Percentiles rank a stretch among this genome's conserved stretches.
Conservation (phyloP, 495 filamentous ascomycete species). For the Xylaria grammica region DNA sequence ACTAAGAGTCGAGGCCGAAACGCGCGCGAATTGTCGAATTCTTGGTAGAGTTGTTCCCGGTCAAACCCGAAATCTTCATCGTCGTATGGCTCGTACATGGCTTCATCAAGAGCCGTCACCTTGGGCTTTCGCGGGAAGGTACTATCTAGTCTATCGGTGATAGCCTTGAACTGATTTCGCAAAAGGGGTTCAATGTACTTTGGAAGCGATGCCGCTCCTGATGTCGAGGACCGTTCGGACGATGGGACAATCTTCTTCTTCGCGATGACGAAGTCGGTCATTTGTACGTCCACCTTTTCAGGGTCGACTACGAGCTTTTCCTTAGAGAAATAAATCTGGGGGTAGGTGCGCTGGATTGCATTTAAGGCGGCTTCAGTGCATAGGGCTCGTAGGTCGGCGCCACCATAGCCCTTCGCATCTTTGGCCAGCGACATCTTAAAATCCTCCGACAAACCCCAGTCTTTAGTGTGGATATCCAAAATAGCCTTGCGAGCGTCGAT, state of each 20-base stretch:
- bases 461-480: slow-evolving; percentile 93
- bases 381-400: slow-evolving; percentile 90
- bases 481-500: slow-evolving; percentile 78
- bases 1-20: slow-evolving; percentile 89
- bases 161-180: slow-evolving; percentile 67
- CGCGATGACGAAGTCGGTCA: slow-evolving; percentile 96
- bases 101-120: slow-evolving; percentile 89
- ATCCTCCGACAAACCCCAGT: slow-evolving; percentile 78
- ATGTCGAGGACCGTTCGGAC: slow-evolving; percentile 84
- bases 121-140: slow-evolving; percentile 83
- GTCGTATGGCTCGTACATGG: slow-evolving; percentile 85
- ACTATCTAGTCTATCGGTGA: slow-evolving; percentile 70
- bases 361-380: slow-evolving; percentile 99
- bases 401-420: slow-evolving; percentile 93
- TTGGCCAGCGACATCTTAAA: slow-evolving; percentile 87
- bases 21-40: slow-evolving; percentile 87
- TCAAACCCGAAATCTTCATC: slow-evolving; percentile 78
- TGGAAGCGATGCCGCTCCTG: slow-evolving; percentile 78
- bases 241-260: slow-evolving; percentile 95
- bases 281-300: slow-evolving; percentile 76
- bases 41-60: slow-evolving; percentile 82
- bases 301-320: slow-evolving; percentile 91
- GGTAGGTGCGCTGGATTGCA: slow-evolving; percentile 92
- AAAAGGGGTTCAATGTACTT: slow-evolving; percentile 81
- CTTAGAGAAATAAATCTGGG: slow-evolving; percentile 91